Evolutionary conservation across 2,329 filamentous ascomycete genomes (phyloP), one percentile per base, ranked within the genome.

Genomic region (Lecanosticta acicola): DNA sequence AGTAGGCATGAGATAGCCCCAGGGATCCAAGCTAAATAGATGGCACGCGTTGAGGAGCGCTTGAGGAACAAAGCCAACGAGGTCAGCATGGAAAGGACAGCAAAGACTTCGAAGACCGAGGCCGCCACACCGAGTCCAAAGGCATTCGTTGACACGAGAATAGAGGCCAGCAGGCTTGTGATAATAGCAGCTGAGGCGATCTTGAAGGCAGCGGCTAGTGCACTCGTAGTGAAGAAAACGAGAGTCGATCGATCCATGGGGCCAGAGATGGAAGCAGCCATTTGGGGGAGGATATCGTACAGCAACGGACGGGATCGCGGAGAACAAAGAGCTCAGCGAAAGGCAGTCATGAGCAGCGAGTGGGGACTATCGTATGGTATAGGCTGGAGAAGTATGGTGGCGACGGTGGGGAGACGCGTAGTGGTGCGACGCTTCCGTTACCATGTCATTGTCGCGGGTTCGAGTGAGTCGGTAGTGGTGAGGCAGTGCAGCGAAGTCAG

Each of bases 101-200:
- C 46, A 32, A 59, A 42, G 9, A 58, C 50, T 10, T 59, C 53
- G 34, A 59, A 46, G 8, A 50, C 42, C 13, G 51, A 54, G 33
- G 55, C 55, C n/a, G 47, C 47, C 3, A 56, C 39, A 8, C 48
- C 52, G 17, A 53, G 35, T n/a, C 41, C 45, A 39, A 54, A 50
- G 16, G 49, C 41, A 5, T 46, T 33, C 32, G 35, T 39, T 9
- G 21, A 20, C 4, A 24, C 20, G 18, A 54, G 35, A n/a, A 44
- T 42, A 20, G 46, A 46, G 17, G 51, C 50, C 19, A 55, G 50
- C 36, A 59, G 43, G 14, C 44, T 46, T 3, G 49, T 50, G 21
- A 49, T 48, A 32, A 56, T 53, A 20, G 53, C 55, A 16, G 50
- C 45, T 16, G 53, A 47, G 20, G 46, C 45, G 26, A 55, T 48